Conservation (phyloP, 495 filamentous ascomycete species). For the Xylaria cubensis region DNA sequence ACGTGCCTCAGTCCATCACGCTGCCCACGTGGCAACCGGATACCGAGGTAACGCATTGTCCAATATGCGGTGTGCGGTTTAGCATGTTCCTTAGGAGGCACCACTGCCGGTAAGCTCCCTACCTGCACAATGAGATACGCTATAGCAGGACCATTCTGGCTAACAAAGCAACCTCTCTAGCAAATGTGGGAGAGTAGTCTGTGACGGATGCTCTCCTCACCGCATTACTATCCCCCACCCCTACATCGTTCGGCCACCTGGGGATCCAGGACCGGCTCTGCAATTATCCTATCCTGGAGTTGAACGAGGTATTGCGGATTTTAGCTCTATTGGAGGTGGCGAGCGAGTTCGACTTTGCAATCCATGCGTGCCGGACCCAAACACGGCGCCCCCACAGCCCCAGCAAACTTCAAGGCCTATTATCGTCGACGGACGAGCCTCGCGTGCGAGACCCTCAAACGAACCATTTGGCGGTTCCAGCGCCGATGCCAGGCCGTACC, state of each 20-base stretch:
- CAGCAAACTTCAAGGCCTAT: constrained; percentile 32
- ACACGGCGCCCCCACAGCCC: constrained; percentile 67
- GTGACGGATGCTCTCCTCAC: constrained; percentile 89
- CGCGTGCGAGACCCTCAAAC: constrained; percentile 43
- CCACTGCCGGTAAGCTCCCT: constrained; percentile 77
- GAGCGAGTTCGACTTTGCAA: constrained; percentile 92
- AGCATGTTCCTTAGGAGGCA: constrained; percentile 90
- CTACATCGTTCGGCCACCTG: constrained; percentile 87
- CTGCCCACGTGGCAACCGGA: constrained; percentile 89
- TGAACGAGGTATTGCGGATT: constrained; percentile 55
- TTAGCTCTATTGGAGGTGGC: constrained; percentile 68
- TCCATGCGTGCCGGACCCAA: constrained; percentile 92
- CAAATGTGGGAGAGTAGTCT: constrained; percentile 96
- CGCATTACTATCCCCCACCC: constrained; percentile 92
- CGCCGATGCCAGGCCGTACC: constrained; percentile 30
- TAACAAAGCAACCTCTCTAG: constrained; percentile 49
- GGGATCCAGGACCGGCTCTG: constrained; percentile 51
- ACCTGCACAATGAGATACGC: not conserved
- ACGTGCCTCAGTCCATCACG: constrained; percentile 41
- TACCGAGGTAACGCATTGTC: constrained; percentile 75
- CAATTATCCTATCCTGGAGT: constrained; percentile 45
- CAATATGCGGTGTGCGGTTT: constrained; percentile 79
- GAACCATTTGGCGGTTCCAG: constrained; percentile 33
- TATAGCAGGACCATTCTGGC: constrained; percentile 14
- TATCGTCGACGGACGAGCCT: constrained; percentile 24